A percentile compares a stretch with the other conserved stretches of the same genome.
These are phyloP conservation scores for Lanmaoa rubissima DNA, from an alignment of 768 basidiomycete genomes.

Conservation along the genomic window DNA sequence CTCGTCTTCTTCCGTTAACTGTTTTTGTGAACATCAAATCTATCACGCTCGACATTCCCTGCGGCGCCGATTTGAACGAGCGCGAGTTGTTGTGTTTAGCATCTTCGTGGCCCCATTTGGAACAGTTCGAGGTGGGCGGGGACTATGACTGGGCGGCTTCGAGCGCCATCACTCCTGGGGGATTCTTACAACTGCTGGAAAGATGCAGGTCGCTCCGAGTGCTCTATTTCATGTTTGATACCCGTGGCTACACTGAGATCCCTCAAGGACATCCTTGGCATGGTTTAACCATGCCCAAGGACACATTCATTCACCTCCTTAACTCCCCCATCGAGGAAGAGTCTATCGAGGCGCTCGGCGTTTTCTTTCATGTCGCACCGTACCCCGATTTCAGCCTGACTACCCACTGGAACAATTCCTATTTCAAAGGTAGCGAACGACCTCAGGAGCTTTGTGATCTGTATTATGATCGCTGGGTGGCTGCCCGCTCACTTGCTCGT, in stretches of 20 bases:
- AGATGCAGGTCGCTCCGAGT: constrained; percentile 11
- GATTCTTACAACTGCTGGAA: constrained; percentile 13
- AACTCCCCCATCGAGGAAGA: constrained; percentile 1
- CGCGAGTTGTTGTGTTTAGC: constrained; percentile 8
- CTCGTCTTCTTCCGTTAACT: constrained; percentile 1
- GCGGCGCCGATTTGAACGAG: constrained; percentile 4
- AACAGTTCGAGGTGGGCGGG: neutral
- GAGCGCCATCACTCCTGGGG: constrained; percentile 7
- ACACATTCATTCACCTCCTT: neutral
- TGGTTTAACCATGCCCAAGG: neutral
- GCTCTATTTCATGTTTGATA: constrained; percentile 4
- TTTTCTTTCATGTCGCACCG: constrained; percentile 12
- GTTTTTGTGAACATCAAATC: constrained; percentile 6
- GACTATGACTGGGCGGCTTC: constrained; percentile 1
- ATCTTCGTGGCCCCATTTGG: constrained; percentile 15
- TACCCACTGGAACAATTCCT: neutral
- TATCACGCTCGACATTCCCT: constrained; percentile 1
- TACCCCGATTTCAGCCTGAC: constrained; percentile 2
- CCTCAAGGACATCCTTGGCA: constrained; percentile 11
- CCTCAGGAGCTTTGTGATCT: neutral
- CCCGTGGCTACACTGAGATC: constrained; percentile 7
- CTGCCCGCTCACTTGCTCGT: neutral
- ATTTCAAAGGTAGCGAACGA: neutral
- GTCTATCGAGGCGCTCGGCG: constrained; percentile 7
- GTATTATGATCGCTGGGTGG: constrained; percentile 4